Conservation (phyloP, 2,329 filamentous ascomycete species). For the Aspergillus tubingensis region DNA sequence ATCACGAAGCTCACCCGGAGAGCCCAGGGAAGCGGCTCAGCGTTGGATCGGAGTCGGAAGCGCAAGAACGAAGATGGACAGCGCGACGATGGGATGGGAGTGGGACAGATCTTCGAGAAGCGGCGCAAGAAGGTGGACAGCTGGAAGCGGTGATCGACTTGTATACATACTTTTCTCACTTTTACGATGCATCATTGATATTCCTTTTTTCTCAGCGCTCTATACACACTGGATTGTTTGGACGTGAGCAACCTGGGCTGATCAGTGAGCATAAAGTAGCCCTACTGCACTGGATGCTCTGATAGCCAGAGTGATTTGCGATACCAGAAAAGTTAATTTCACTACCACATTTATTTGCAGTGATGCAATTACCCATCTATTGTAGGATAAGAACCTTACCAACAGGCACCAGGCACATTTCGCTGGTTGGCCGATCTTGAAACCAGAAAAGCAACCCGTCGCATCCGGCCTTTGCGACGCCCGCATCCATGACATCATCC, state of each 20-base stretch:
- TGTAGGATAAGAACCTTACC: too few species aligned
- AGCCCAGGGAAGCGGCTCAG: conserved; percentile 59
- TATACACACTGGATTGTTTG: too few species aligned
- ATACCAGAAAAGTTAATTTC: conserved; percentile 6
- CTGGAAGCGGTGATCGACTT: conserved; percentile 37
- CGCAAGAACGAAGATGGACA: conserved; percentile 72
- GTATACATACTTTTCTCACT: neutral
- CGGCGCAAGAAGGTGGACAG: conserved; percentile 47
- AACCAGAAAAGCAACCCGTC: too few species aligned
- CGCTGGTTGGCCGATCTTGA: too few species aligned
- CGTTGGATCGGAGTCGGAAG: conserved; percentile 83
- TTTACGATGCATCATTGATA: neutral
- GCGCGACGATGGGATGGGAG: conserved; percentile 62
- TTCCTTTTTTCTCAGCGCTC: neutral
- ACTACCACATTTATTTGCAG: neutral
- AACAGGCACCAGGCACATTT: too few species aligned
- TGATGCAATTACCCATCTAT: neutral
- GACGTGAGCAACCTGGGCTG: too few species aligned
- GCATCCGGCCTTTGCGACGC: too few species aligned
- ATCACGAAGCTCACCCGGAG: conserved; percentile 80
- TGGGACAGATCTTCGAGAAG: conserved; percentile 64
- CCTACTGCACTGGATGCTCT: too few species aligned
- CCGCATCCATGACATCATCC: neutral
- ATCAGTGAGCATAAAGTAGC: too few species aligned
- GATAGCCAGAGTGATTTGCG: conserved; percentile 1